phyloP scores from a whole-genome alignment of 2,329 filamentous ascomycete species.

The Phyllosticta citriasiana region DNA sequence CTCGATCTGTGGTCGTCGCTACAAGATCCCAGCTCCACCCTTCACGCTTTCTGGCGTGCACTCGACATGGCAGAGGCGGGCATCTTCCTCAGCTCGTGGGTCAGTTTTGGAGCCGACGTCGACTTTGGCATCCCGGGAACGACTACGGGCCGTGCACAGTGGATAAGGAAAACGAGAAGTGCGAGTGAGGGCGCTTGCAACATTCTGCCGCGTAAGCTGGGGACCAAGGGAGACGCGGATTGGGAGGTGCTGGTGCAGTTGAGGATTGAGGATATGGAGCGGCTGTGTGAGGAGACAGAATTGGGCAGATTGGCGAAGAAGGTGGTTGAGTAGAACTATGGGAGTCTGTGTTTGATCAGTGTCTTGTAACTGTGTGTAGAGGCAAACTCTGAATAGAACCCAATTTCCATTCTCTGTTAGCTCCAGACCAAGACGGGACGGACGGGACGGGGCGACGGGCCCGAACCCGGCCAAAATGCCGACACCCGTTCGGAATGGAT shows the following conservation, averaged over 20 bases:
- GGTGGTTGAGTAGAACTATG: background rate
- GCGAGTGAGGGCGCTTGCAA: background rate
- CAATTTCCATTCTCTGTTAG: too few relatives aligned
- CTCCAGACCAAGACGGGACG: too few relatives aligned
- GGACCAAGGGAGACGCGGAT: background rate
- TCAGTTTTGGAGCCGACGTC: background rate
- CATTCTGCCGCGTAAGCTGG: background rate
- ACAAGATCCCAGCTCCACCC: background rate
- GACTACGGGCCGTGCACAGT: background rate
- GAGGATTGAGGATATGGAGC: background rate
- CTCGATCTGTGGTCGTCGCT: background rate
- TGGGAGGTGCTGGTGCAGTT: conserved; percentile 1
- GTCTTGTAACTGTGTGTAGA: too few relatives aligned
- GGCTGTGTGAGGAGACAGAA: background rate
- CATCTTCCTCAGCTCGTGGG: conserved; percentile 3
- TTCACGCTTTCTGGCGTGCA: background rate
- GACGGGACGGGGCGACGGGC: too few relatives aligned
- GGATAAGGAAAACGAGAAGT: conserved; percentile 1
- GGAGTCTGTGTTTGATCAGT: background rate
- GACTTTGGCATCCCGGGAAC: conserved; percentile 1
- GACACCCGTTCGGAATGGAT: too few relatives aligned
- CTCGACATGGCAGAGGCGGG: background rate
- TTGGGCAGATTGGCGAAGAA: background rate
- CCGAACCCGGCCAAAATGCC: too few relatives aligned
- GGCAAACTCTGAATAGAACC: too few relatives aligned